Percentiles rank a stretch among this genome's conserved stretches.
Evolutionary conservation across 2,329 filamentous ascomycete genomes (phyloP).

Genomic region (Aspergillus sclerotialis): DNA sequence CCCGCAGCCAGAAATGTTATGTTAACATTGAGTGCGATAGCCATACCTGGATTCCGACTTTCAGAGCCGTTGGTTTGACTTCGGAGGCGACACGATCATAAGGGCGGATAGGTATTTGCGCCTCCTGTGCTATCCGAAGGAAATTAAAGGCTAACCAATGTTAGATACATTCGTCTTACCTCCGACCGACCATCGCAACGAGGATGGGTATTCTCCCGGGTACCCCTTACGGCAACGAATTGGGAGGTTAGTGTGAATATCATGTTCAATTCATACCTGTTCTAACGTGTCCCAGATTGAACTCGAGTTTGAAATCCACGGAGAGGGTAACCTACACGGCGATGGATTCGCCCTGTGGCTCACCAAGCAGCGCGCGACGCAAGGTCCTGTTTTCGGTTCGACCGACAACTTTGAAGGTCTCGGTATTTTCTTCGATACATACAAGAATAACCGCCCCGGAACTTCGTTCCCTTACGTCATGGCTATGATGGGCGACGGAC

Average conservation of each 20-base stretch:
- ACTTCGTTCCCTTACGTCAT: conserved; percentile 96
- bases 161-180: conserved; percentile 83
- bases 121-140: background rate
- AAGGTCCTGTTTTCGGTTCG: conserved; percentile 81
- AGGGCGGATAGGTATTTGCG: conserved; percentile 52
- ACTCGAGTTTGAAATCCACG: conserved; percentile 90
- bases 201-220: conserved; percentile 89
- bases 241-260: conserved; percentile 62
- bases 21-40: conserved; percentile 39
- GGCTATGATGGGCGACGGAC: conserved; percentile 93
- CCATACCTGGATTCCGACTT: conserved; percentile 97
- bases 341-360: conserved; percentile 98
- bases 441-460: conserved; percentile 98
- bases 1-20: conserved; percentile 9
- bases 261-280: background rate
- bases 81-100: conserved; percentile 89
- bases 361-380: conserved; percentile 78
- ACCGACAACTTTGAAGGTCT: conserved; percentile 87
- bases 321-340: conserved; percentile 81
- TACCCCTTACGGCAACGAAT: conserved; percentile 93
- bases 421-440: conserved; percentile 94
- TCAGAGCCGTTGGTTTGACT: conserved; percentile 98
- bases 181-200: conserved; percentile 83
- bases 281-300: conserved; percentile 54
- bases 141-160: conserved; percentile 6